These are phyloP conservation scores for Phytophthora pisi DNA, from an alignment of 352 stramenopile genomes.

Conservation along the genomic window DNA sequence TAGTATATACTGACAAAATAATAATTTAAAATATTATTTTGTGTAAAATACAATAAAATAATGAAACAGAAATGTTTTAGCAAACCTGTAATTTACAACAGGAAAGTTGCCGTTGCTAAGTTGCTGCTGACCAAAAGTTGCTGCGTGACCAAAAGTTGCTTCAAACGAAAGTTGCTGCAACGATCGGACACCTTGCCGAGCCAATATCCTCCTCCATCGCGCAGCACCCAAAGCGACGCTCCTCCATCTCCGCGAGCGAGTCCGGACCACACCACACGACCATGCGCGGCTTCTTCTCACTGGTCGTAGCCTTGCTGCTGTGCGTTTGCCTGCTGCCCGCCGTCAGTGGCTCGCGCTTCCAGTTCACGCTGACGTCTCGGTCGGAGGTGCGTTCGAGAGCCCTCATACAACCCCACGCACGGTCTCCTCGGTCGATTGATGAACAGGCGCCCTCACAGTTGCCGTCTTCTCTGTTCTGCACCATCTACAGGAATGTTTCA, in stretches of 20 bases:
- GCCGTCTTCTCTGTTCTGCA: background rate
- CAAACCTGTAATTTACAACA: no score
- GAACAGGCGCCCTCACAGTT: background rate
- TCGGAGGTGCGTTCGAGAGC: conserved; percentile 34
- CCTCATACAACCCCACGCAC: background rate
- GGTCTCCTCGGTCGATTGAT: background rate
- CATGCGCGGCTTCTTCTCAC: conserved; percentile 27
- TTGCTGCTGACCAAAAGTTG: no score
- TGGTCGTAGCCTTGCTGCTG: conserved; percentile 25
- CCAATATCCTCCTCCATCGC: background rate
- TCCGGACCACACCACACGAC: background rate
- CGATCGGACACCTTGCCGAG: no score
- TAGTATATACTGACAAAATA: no score
- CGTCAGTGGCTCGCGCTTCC: conserved; percentile 48
- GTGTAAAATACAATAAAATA: no score
- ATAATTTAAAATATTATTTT: no score
- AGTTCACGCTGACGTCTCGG: conserved; percentile 49
- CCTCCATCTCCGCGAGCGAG: background rate
- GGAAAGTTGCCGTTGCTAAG: no score
- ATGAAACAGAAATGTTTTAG: no score
- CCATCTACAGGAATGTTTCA: conserved; percentile 58
- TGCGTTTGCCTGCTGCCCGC: conserved; percentile 18
- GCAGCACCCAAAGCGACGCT: background rate
- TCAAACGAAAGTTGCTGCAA: no score
- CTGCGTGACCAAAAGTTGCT: no score